phyloP scores from a whole-genome alignment of 768 basidiomycete genomes.

The Russula brevipes region DNA sequence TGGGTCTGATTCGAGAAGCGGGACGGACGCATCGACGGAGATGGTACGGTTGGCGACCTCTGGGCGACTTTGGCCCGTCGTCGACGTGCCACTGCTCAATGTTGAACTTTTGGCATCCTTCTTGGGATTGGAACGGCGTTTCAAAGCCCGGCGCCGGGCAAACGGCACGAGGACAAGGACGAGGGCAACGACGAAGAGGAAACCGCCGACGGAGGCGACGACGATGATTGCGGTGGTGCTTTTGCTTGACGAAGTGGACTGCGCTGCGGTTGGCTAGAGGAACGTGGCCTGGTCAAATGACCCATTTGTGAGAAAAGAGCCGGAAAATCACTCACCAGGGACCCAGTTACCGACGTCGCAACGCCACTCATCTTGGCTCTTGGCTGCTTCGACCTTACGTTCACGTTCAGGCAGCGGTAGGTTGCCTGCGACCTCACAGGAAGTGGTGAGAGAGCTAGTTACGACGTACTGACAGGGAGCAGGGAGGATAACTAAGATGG shows the following conservation, averaged over 20 bases:
- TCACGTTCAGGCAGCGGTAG: neutral
- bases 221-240: conserved; percentile 19
- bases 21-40: conserved; percentile 23
- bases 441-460: neutral
- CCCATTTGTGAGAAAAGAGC: neutral
- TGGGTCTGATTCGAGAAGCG: conserved; percentile 19
- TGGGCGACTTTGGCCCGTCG: conserved; percentile 5
- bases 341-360: neutral
- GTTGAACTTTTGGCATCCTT: neutral
- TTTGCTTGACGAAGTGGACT: conserved; percentile 6
- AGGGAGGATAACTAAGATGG: neutral
- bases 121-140: neutral
- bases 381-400: neutral
- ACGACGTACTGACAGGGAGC: neutral
- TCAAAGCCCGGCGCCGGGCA: conserved; percentile 16
- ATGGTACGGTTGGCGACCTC: conserved; percentile 14
- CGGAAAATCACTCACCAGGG: conserved; percentile 6
- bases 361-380: conserved; percentile 6
- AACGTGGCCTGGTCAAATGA: conserved; percentile 21
- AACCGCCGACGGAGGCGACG: conserved; percentile 19
- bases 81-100: neutral
- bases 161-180: conserved; percentile 21
- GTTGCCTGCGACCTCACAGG: neutral
- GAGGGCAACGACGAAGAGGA: conserved; percentile 15
- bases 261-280: neutral